These are phyloP conservation scores for Coniferiporia weirii DNA, from an alignment of 1,284 basidiomycete genomes.

Conservation along the genomic window DNA sequence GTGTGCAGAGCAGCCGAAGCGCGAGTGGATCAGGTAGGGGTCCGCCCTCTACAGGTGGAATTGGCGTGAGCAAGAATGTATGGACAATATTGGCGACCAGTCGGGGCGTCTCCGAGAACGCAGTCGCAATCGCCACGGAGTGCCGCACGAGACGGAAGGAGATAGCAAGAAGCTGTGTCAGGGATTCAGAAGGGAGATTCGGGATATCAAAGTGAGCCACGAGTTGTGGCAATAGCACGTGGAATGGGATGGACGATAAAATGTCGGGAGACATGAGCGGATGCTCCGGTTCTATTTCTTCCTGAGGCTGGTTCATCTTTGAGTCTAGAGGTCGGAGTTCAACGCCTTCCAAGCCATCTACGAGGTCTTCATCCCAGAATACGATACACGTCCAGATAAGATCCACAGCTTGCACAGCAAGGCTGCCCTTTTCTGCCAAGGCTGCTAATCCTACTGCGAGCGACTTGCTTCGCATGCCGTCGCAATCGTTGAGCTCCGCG, in stretches of 20 bases:
- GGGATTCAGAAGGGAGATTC: slow-evolving; percentile 43
- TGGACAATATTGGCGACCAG: slow-evolving; percentile 51
- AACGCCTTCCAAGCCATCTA: slow-evolving; percentile 39
- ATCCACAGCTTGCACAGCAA: slow-evolving; percentile 63
- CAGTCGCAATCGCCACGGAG: slow-evolving; percentile 47
- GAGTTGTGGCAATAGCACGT: slow-evolving; percentile 51
- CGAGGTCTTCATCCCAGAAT: slow-evolving; percentile 44
- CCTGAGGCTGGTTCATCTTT: slow-evolving; percentile 15
- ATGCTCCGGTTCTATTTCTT: background rate
- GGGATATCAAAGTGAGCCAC: slow-evolving; percentile 34
- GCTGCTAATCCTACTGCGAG: slow-evolving; percentile 62
- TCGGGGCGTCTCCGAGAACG: slow-evolving; percentile 47
- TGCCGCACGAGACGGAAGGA: slow-evolving; percentile 58
- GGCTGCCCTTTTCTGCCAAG: slow-evolving; percentile 58
- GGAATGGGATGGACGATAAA: slow-evolving; percentile 46
- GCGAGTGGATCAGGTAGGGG: slow-evolving; percentile 46
- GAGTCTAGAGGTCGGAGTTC: slow-evolving; percentile 37
- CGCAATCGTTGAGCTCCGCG: slow-evolving; percentile 39
- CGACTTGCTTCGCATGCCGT: slow-evolving; percentile 49
- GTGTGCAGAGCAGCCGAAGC: slow-evolving; percentile 53
- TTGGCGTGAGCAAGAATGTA: slow-evolving; percentile 51
- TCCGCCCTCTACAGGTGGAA: slow-evolving; percentile 32
- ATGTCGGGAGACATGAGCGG: slow-evolving; percentile 21
- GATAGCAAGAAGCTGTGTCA: slow-evolving; percentile 57
- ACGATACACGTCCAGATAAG: slow-evolving; percentile 68